Base-by-base conservation (phyloP, 2,329 filamentous ascomycete genomes). In the Xylariaceae sp. region DNA sequence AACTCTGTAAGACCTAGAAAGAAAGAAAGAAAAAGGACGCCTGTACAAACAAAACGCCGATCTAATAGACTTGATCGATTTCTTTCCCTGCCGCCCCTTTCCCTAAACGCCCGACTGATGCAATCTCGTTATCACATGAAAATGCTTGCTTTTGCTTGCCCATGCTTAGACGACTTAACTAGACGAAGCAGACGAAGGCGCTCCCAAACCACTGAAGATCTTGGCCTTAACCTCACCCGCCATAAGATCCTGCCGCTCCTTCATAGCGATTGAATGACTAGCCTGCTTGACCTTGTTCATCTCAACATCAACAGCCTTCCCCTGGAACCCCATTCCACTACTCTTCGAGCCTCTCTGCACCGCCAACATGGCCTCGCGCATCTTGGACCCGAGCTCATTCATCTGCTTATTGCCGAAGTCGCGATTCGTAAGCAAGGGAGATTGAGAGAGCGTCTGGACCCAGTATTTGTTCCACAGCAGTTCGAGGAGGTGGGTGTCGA, bases 381-480 rank as follows among this genome's bases (percentile, higher is more conserved):
- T 85, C 71, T 95, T 96, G 54, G 82, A 80, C 33, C 86, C 86
- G 35, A 97, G 74, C 65, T 98, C 93, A 39, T 84, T 74, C 69
- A 98, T 93, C 67, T 96, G 91, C 67, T 91, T 93, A 59, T 86
- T 95, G 42, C 85, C 86, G 63, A 91, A 98, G 57, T 96, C 92
- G 52, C 91, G 86, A 62, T 95, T 97, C 45, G 88, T 90, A 58
- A 95, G 84, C 4, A 96, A 77, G 19, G 92, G 91, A 57, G 83
- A 93, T 58, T 95, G 88, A 23, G 89, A 94, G 17, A 98, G 79
- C 5, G 93, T 98, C 62, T 94, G 88, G 25, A 96, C 91, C 93
- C 90, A 95, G 74, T 98, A 98, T 68, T 97, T 97, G 73, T 96
- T 95, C 93, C 93, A 97, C 22, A 98, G 75, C 41, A 89, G 78